Evolutionary conservation across 331 rosid genomes (phyloP).

Genomic region (Malus hybrid): DNA sequence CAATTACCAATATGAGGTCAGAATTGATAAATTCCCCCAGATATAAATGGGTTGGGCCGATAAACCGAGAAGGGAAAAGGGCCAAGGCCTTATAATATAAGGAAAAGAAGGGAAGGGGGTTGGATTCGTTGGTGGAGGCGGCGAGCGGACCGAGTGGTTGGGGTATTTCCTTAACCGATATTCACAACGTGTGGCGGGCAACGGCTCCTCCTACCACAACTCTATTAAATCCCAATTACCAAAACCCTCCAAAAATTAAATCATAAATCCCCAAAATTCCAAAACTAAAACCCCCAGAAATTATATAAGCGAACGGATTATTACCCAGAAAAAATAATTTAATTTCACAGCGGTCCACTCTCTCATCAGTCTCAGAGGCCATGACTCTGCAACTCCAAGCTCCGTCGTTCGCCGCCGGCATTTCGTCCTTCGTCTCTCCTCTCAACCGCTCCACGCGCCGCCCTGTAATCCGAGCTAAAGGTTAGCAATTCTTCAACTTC

Average conservation of each 20-base stretch:
- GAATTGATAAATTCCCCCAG: no score
- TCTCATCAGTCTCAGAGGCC: constrained; percentile 7
- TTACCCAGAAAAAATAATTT: not conserved
- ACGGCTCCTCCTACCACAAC: not conserved
- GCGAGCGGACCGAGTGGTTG: constrained; percentile 26
- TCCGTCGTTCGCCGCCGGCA: constrained; percentile 40
- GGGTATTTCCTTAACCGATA: constrained; percentile 15
- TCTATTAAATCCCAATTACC: not conserved
- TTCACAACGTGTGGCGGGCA: constrained; percentile 32
- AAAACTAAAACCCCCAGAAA: not conserved
- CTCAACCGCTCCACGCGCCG: constrained; percentile 34
- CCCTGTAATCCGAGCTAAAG: constrained; percentile 52
- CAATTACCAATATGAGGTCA: no score
- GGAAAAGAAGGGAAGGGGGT: not conserved
- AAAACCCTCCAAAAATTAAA: not conserved
- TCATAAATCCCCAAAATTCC: not conserved
- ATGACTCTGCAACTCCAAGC: constrained; percentile 55
- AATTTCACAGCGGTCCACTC: not conserved
- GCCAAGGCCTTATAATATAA: not conserved
- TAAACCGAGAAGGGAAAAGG: not conserved
- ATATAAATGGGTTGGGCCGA: not conserved
- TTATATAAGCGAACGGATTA: not conserved
- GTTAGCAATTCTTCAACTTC: constrained; percentile 18
- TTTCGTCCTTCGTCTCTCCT: constrained; percentile 36
- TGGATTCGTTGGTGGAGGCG: not conserved